Percentiles rank a stretch among this genome's conserved stretches.
Conservation (phyloP, 305 asterid species). For the Coffea humblotiana region DNA sequence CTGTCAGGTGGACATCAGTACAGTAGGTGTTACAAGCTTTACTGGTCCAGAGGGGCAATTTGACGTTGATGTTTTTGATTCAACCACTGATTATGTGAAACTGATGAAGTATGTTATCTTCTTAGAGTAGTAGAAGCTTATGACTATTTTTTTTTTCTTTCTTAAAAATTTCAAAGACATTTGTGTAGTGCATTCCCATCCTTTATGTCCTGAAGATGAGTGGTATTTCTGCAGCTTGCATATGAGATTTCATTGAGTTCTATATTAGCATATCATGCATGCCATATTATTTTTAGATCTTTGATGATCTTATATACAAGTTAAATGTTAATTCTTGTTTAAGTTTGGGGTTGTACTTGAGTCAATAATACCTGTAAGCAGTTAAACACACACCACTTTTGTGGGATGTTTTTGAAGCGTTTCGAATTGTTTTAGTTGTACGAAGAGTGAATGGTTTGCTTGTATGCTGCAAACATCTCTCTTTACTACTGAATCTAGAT, state of each 20-base stretch:
- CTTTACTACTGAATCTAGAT: background rate
- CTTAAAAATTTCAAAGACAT: background rate
- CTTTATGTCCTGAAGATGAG: background rate
- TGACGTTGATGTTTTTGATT: conserved; percentile 52
- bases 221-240: conserved; percentile 1
- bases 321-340: background rate
- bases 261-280: background rate
- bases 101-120: conserved; percentile 38
- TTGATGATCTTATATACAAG: background rate
- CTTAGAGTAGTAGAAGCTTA: background rate
- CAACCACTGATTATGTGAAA: conserved; percentile 33
- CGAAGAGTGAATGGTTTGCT: background rate
- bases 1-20: conserved; percentile 81
- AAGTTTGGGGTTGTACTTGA: background rate
- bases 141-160: background rate
- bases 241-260: background rate
- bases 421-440: background rate
- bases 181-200: conserved; percentile 3
- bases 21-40: conserved; percentile 68
- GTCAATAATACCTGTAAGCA: background rate
- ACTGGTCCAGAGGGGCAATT: conserved; percentile 91
- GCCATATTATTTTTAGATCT: background rate
- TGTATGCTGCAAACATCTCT: background rate
- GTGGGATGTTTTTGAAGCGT: background rate
- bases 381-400: background rate